Evolutionary conservation across 352 stramenopile species (phyloP).

Genomic region (Globisporangium abappressorium): DNA sequence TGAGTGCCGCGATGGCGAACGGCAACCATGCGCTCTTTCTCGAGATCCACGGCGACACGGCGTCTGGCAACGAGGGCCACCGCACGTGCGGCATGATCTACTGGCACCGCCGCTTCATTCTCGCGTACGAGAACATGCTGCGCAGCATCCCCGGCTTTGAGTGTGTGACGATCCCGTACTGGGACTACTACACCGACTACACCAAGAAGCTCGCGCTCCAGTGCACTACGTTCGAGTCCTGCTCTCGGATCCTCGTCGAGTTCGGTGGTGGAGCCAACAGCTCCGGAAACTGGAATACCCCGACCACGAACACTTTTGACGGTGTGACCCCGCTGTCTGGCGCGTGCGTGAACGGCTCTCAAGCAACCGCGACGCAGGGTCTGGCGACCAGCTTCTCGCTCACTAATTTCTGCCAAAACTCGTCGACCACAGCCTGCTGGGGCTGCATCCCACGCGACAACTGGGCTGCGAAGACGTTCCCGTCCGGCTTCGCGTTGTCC

Average conservation of each 20-base stretch:
- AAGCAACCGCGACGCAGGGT: constrained; percentile 18
- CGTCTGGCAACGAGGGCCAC: constrained; percentile 38
- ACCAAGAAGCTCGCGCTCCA: constrained; percentile 20
- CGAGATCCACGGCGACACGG: constrained; percentile 45
- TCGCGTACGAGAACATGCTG: constrained; percentile 78
- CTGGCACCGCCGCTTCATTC: constrained; percentile 67
- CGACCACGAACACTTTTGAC: constrained; percentile 27
- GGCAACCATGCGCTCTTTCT: constrained; percentile 57
- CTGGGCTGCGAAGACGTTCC: constrained; percentile 33
- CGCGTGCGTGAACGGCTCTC: constrained; percentile 25
- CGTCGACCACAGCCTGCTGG: constrained; percentile 29
- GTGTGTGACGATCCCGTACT: constrained; percentile 77
- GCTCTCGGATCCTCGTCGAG: constrained; percentile 32
- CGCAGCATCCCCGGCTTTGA: constrained; percentile 57
- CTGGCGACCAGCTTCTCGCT: constrained; percentile 13
- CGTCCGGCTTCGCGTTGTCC: constrained; percentile 37
- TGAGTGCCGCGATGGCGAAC: constrained; percentile 43
- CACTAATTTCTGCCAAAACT: constrained; percentile 38
- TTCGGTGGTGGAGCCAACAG: constrained; percentile 24
- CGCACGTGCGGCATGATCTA: constrained; percentile 56
- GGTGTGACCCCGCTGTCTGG: constrained; percentile 16
- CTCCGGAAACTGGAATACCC: constrained; percentile 15
- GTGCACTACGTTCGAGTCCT: constrained; percentile 35
- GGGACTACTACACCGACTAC: constrained; percentile 69
- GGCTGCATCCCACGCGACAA: constrained; percentile 35